These are phyloP conservation scores for Ceratocystis cacaofunesta DNA, from an alignment of 2,329 filamentous ascomycete species.

Conservation along the genomic window DNA sequence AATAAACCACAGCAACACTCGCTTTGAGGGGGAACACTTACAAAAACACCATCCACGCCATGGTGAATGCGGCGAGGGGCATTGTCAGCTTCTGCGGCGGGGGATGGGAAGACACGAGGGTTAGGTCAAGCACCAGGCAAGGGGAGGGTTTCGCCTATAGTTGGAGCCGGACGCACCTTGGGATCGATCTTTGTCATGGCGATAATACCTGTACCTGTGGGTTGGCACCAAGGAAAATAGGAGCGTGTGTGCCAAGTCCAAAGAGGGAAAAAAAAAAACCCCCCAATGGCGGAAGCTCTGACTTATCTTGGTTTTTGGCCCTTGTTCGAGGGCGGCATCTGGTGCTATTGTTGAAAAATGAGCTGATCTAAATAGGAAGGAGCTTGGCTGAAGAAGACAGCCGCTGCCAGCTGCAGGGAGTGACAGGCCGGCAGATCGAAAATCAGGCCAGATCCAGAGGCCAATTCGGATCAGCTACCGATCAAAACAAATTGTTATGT, in stretches of 20 bases:
- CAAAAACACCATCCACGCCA: slow-evolving; percentile 38
- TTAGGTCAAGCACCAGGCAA: background rate
- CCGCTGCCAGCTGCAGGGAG: background rate
- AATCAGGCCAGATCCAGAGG: background rate
- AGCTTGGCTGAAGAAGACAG: background rate
- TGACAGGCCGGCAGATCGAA: background rate
- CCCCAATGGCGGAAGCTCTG: background rate
- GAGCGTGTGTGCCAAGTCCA: too few species aligned
- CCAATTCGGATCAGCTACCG: background rate
- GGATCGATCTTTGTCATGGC: slow-evolving; percentile 17
- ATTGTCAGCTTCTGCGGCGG: slow-evolving; percentile 26
- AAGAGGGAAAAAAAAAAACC: background rate
- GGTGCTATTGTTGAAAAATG: background rate
- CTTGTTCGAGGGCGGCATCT: background rate
- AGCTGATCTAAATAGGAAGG: background rate
- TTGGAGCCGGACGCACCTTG: slow-evolving; percentile 12
- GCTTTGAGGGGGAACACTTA: slow-evolving; percentile 20
- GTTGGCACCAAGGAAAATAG: too few species aligned
- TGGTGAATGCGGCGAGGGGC: slow-evolving; percentile 38
- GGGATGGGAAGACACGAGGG: slow-evolving; percentile 13
- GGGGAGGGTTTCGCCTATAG: background rate
- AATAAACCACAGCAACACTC: background rate
- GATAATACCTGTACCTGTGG: background rate
- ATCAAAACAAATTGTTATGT: too few species aligned
- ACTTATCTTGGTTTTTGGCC: background rate